phyloP scores from a whole-genome alignment of 2,329 filamentous ascomycete genomes.

The Amesomyces nigricolor region DNA sequence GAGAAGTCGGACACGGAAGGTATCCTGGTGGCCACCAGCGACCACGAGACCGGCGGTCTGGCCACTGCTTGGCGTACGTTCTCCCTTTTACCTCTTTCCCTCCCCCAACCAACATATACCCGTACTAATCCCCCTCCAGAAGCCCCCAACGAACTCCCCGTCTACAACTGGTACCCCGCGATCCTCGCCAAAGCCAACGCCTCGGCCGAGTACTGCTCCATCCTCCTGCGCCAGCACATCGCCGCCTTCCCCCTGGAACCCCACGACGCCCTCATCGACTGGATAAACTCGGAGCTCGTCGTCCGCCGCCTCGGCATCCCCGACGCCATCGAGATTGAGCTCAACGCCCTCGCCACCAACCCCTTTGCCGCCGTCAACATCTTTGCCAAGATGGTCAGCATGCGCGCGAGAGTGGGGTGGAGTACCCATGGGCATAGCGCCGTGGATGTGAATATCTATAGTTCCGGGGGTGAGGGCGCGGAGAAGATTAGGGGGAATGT shows the following conservation, averaged over 20 bases:
- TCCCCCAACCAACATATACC: no score
- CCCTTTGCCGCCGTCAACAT: slow-evolving; percentile 49
- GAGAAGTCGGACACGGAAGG: slow-evolving; percentile 66
- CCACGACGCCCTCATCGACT: slow-evolving; percentile 44
- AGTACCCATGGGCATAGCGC: slow-evolving; percentile 88
- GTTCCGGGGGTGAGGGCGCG: slow-evolving; percentile 61
- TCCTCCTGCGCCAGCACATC: slow-evolving; percentile 57
- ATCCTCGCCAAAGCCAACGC: slow-evolving; percentile 72
- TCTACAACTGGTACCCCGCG: slow-evolving; percentile 73
- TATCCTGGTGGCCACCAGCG: slow-evolving; percentile 82
- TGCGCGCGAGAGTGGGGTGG: slow-evolving; percentile 88
- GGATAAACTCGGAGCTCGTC: slow-evolving; percentile 64
- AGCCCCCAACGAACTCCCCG: slow-evolving; percentile 46
- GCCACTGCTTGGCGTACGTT: slow-evolving; percentile 68
- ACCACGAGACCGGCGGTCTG: slow-evolving; percentile 93
- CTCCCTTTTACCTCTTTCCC: no score
- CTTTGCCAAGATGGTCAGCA: slow-evolving; percentile 81
- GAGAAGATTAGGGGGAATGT: slow-evolving; percentile 72
- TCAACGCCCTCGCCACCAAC: slow-evolving; percentile 57
- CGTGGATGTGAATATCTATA: slow-evolving; percentile 95
- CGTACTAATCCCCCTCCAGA: slow-evolving; percentile 51
- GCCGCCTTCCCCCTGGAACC: slow-evolving; percentile 32
- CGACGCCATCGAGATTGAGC: slow-evolving; percentile 66
- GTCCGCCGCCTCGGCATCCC: slow-evolving; percentile 67
- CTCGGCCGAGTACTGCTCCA: slow-evolving; percentile 65